These are phyloP conservation scores for Blastocystis sp. DNA, from an alignment of 352 stramenopile species.

Conservation along the genomic window DNA sequence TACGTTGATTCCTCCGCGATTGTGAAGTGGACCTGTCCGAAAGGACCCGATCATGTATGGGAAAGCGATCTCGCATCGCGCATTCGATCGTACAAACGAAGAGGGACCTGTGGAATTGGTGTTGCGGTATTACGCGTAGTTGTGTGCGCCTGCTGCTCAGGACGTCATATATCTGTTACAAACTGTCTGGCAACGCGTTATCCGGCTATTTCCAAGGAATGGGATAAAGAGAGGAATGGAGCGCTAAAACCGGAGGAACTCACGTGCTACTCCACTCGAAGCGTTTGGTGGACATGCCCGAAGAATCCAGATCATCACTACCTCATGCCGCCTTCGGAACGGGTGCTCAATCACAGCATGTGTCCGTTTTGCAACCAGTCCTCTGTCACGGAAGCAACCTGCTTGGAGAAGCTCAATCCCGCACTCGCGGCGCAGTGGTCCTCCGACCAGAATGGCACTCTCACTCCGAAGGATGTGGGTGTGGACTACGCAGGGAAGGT, in stretches of 20 bases:
- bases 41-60: slow-evolving; percentile 62
- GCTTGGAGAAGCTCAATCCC: neutral
- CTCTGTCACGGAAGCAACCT: neutral
- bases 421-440: slow-evolving; percentile 13
- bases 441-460: slow-evolving; percentile 22
- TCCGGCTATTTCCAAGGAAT: slow-evolving; percentile 24
- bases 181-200: slow-evolving; percentile 47
- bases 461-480: slow-evolving; percentile 2
- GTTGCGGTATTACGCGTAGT: slow-evolving; percentile 1
- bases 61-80: slow-evolving; percentile 37
- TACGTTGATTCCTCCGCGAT: slow-evolving; percentile 39
- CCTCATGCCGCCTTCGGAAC: slow-evolving; percentile 30
- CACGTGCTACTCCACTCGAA: slow-evolving; percentile 18
- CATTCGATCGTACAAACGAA: slow-evolving; percentile 19
- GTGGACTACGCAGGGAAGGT: slow-evolving; percentile 28
- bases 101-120: neutral
- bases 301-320: slow-evolving; percentile 40
- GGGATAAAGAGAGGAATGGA: slow-evolving; percentile 20
- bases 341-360: neutral
- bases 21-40: slow-evolving; percentile 44
- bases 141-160: slow-evolving; percentile 41
- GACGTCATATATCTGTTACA: slow-evolving; percentile 37
- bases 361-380: slow-evolving; percentile 42
- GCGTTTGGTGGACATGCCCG: slow-evolving; percentile 51
- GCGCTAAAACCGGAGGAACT: slow-evolving; percentile 16